These are phyloP conservation scores for Ceriops tagal DNA, from an alignment of 345 rosid genomes.

Conservation along the genomic window DNA sequence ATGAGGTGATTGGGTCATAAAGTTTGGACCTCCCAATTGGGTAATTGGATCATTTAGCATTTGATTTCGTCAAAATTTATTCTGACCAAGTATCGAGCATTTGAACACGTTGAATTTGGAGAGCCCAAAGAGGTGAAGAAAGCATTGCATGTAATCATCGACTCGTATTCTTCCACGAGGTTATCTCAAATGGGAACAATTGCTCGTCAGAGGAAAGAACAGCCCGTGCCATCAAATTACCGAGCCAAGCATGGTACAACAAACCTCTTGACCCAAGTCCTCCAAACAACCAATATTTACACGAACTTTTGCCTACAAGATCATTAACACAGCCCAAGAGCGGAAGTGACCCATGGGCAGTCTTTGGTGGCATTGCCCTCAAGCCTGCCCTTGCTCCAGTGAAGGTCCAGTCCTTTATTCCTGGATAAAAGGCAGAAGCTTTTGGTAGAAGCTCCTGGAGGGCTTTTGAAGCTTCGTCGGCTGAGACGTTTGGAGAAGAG, in stretches of 20 bases:
- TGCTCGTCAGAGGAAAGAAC: slow-evolving; percentile 57
- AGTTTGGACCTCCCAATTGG: no score
- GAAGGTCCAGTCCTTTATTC: slow-evolving; percentile 57
- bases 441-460: slow-evolving; percentile 73
- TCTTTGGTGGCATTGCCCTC: slow-evolving; percentile 87
- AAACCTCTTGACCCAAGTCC: slow-evolving; percentile 93
- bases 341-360: slow-evolving; percentile 75
- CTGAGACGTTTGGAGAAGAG: slow-evolving; percentile 51
- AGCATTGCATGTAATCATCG: not conserved
- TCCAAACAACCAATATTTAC: slow-evolving; percentile 70
- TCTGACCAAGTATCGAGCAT: no score
- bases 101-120: no score
- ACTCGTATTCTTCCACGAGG: slow-evolving; percentile 59
- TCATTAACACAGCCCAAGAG: slow-evolving; percentile 65
- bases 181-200: slow-evolving; percentile 55
- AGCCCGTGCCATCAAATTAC: slow-evolving; percentile 66
- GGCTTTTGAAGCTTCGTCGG: slow-evolving; percentile 69
- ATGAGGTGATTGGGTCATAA: no score
- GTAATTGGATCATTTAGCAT: no score
- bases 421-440: slow-evolving; percentile 63
- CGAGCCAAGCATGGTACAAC: slow-evolving; percentile 79
- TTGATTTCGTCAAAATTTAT: no score
- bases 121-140: not conserved
- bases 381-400: slow-evolving; percentile 75
- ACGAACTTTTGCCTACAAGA: slow-evolving; percentile 36